Evolutionary conservation across 1,284 basidiomycete genomes (phyloP).

Genomic region (Schizophyllum commune): DNA sequence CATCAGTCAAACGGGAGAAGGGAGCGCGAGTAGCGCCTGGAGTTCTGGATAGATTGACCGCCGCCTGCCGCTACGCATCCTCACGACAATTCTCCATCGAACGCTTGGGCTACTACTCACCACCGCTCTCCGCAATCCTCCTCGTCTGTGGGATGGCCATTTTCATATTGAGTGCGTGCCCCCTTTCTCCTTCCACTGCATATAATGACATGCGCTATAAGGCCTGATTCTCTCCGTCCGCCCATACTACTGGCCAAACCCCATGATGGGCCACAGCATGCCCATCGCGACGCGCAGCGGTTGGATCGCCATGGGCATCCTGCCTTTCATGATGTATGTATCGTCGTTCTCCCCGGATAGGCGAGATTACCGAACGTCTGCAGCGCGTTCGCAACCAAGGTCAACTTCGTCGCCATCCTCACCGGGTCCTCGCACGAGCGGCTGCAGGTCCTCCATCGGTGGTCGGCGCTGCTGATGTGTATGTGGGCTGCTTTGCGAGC

Average conservation of each 20-base stretch:
- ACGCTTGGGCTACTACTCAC: slow-evolving; percentile 22
- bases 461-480: slow-evolving; percentile 30
- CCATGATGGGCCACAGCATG: slow-evolving; percentile 27
- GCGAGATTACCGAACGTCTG: not conserved
- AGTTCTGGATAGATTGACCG: slow-evolving; percentile 15
- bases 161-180: slow-evolving; percentile 22
- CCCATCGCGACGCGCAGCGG: slow-evolving; percentile 30
- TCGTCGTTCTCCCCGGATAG: too few species aligned
- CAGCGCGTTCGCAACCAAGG: slow-evolving; percentile 32
- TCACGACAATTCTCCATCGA: slow-evolving; percentile 19
- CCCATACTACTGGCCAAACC: slow-evolving; percentile 29
- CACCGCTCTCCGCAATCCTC: slow-evolving; percentile 23
- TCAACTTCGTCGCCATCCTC: slow-evolving; percentile 29
- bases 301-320: slow-evolving; percentile 26
- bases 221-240: slow-evolving; percentile 22
- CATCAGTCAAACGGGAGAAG: not conserved
- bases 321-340: slow-evolving; percentile 28
- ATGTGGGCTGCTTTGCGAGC: slow-evolving; percentile 10
- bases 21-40: not conserved
- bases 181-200: not conserved
- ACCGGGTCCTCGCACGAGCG: slow-evolving; percentile 37
- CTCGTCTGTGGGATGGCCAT: slow-evolving; percentile 21
- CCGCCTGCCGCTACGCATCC: slow-evolving; percentile 16
- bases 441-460: slow-evolving; percentile 36
- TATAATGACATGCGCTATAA: slow-evolving; percentile 3